Base-by-base conservation (phyloP, 1,284 basidiomycete species). In the Paramarasmius palmivorus region DNA sequence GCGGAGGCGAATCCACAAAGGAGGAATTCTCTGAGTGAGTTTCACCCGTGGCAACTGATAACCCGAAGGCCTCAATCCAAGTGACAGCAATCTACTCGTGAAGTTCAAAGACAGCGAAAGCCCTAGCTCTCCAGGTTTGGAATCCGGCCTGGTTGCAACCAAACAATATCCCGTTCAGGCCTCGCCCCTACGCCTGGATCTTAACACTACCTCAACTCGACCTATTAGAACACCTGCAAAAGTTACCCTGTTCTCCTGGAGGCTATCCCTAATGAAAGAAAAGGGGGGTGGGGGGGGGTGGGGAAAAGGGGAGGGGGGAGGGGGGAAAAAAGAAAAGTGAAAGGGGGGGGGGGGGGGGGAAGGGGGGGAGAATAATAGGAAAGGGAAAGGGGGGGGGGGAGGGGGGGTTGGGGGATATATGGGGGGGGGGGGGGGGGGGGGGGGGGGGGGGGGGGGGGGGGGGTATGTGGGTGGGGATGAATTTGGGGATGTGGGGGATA, bases 191-290 rank as follows among this genome's bases (percentile, higher is more conserved):
- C 81, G 90, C 17, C 77, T 93, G 41, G 92, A 96, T 60, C 77
- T 97, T 57, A 92, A 92, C 60, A 87, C 93, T 61, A 93, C 94
- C 67, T 77, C 98, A 58, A 90, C 87, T 49, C 81, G 93, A 5
- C 93, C 95, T 1, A 84, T 89, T 0, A n/a, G 91, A 94, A 57
- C 92, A 96, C 66, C 75, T 98, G 10, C 92, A 95, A 66, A 90
- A 92, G 58, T 98, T n/a, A 98, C 65, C 91, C 93, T 7, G 83
- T 93, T 1, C 77, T 94, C 9, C 77, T 98, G 1, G 90, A 95
- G 61, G 92, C 92, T 2, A 92, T 98, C 50, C 82, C 88, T 61
- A 83, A 88, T 54, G 86, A 88, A 65, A 96, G 93, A 0, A 81
- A 79, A 2, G 73, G 81, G 4, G 86, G 83, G 1, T 92, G 92